Percentiles rank a stretch among this genome's conserved stretches.
Conservation (phyloP, 768 basidiomycete genomes). For the Suillus subluteus region DNA sequence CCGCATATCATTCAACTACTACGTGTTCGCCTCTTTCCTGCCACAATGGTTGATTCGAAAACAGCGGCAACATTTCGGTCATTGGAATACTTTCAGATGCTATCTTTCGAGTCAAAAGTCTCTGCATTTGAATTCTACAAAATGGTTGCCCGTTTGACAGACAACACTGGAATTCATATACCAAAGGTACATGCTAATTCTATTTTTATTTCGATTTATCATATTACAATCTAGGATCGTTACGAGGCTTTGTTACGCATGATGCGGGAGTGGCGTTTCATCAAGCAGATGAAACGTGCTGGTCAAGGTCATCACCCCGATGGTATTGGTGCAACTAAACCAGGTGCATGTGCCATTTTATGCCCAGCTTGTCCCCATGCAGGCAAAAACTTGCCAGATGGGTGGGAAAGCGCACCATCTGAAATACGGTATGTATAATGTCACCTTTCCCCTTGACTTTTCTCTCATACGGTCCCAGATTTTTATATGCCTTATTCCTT, state of each 20-base stretch:
- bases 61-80: not conserved
- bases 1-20: constrained; percentile 17
- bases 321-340: not conserved
- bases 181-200: not conserved
- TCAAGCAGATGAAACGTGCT: not conserved
- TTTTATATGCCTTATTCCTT: too few species aligned
- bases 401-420: constrained; percentile 4
- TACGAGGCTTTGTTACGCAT: not conserved
- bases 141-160: too few species aligned
- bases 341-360: not conserved
- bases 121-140: not conserved
- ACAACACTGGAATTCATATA: not conserved
- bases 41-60: not conserved
- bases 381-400: constrained; percentile 11
- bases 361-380: constrained; percentile 12
- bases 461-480: too few species aligned
- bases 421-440: not conserved
- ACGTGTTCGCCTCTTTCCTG: not conserved
- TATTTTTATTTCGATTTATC: not conserved
- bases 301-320: not conserved
- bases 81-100: not conserved
- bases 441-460: not conserved
- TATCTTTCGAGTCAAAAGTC: not conserved
- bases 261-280: not conserved
- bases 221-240: not conserved